Conservation (phyloP, 495 filamentous ascomycete genomes). For the Astrothelium macrocarpum region DNA sequence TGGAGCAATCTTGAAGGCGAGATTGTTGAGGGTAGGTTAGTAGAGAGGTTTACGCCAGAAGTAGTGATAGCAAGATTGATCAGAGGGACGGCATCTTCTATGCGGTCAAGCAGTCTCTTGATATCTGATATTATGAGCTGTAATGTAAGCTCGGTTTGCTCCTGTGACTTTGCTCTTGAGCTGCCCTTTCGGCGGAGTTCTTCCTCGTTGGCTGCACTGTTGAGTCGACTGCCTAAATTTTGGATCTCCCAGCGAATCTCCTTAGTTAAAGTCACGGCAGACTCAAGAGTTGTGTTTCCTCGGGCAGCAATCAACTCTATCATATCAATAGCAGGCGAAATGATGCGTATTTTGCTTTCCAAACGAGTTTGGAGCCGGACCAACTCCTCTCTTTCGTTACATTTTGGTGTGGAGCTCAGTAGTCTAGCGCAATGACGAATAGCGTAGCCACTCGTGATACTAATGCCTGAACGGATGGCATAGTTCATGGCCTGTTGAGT, state of each 20-base stretch:
- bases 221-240: constrained; percentile 65
- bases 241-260: constrained; percentile 83
- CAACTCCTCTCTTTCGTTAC: constrained; percentile 62
- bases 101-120: constrained; percentile 60
- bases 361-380: constrained; percentile 61
- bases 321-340: constrained; percentile 86
- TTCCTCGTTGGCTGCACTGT: constrained; percentile 56
- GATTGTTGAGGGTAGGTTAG: constrained; percentile 66
- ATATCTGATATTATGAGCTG: constrained; percentile 65
- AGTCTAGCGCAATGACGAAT: constrained; percentile 71
- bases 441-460: constrained; percentile 77
- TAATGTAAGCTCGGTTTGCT: constrained; percentile 50
- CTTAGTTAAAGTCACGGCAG: constrained; percentile 77
- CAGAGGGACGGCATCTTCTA: constrained; percentile 88
- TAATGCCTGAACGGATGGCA: constrained; percentile 82
- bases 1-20: constrained; percentile 88
- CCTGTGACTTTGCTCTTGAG: constrained; percentile 40
- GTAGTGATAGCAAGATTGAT: constrained; percentile 94
- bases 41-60: constrained; percentile 78
- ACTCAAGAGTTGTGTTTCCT: constrained; percentile 90
- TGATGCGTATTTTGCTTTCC: constrained; percentile 80
- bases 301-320: constrained; percentile 91
- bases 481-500: constrained; percentile 85
- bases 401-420: constrained; percentile 57
- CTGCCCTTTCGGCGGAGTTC: constrained; percentile 46